A percentile compares a stretch with the other conserved stretches of the same genome.
Evolutionary conservation across 192 early-diverging fungal species (phyloP).

Genomic region (Chytriomyces sp.): DNA sequence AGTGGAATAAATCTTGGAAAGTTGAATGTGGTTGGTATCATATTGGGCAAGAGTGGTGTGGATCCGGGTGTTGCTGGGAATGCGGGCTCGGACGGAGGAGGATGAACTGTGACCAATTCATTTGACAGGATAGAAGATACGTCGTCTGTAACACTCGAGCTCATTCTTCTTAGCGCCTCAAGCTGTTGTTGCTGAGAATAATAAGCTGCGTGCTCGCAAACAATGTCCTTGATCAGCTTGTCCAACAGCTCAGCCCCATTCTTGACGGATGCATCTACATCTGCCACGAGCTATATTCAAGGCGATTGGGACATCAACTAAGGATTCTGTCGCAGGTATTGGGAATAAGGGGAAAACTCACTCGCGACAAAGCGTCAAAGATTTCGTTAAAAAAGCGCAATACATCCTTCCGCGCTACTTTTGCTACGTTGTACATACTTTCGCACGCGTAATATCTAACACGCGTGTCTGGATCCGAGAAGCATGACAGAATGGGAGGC

Average conservation of each 20-base stretch:
- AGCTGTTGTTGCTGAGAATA: slow-evolving; percentile 11
- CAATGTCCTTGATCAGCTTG: slow-evolving; percentile 95
- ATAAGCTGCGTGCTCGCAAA: slow-evolving; percentile 73
- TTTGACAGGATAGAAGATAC: no score
- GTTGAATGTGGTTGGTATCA: slow-evolving; percentile 69
- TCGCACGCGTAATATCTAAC: slow-evolving; percentile 99
- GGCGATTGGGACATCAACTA: background rate
- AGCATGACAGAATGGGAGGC: slow-evolving; percentile 91
- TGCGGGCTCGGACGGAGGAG: slow-evolving; percentile 19
- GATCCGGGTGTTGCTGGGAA: slow-evolving; percentile 44
- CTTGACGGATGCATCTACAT: slow-evolving; percentile 89
- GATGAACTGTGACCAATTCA: no score
- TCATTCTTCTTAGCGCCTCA: background rate
- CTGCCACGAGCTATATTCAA: slow-evolving; percentile 73
- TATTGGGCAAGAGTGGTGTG: slow-evolving; percentile 32
- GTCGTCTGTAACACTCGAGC: background rate
- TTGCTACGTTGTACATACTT: slow-evolving; percentile 97
- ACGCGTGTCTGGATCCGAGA: slow-evolving; percentile 86
- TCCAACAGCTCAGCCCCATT: slow-evolving; percentile 94
- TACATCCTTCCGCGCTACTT: slow-evolving; percentile 88
- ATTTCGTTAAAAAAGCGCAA: slow-evolving; percentile 94
- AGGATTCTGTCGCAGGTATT: background rate
- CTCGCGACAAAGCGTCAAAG: slow-evolving; percentile 94
- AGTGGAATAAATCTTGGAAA: slow-evolving; percentile 93
- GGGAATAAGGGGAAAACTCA: slow-evolving; percentile 32